Evolutionary conservation across 495 filamentous ascomycete species (phyloP), one percentile per base, ranked within the genome.

Genomic region (Neurospora terricola): DNA sequence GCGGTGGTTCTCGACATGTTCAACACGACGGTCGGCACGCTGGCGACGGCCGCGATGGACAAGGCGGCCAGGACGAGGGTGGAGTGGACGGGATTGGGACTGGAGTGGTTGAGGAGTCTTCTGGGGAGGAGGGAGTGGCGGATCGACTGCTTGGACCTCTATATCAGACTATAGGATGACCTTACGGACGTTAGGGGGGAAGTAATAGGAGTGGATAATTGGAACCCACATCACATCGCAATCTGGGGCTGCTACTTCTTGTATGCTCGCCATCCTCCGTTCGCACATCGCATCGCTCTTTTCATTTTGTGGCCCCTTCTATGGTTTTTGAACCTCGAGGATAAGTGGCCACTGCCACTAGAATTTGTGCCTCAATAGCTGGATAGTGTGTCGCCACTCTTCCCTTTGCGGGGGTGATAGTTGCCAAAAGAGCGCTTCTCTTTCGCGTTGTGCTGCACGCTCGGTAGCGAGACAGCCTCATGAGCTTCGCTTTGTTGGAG

Each of bases 81-180:
- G 4, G 91, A 92, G 78, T 94, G 92, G 91, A 93, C 93, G 0
- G 93, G 93, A 0, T 86, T 95, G 48, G 93, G 93, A 0, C 77
- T 95, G 38, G 92, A 93, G 78, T 97, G 93, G 93, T 80, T 96
- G 70, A 84, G 93, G 70, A 94, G 89, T 80, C 78, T 93, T 59
- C 80, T 95, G 7, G 92, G 93, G 11, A 84, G 86, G 72, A 86
- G 91, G 72, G 92, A 96, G 76, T 97, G 93, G 92, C 88, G 89
- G 71, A 82, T 97, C 59, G 91, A 93, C 66, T 96, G 93, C 80
- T 84, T 97, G 75, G 92, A 96, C 83, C 87, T 97, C 21, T 90
- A 91, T 76, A 88, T 97, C 27, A 85, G 91, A 43, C 79, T 94
- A 73, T 94, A 54, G 81, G 27, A 70, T n/a, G 16, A 43, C 5